Conservation (phyloP, 371 early-diverging fungal genomes). For the Entomophthora muscae region DNA sequence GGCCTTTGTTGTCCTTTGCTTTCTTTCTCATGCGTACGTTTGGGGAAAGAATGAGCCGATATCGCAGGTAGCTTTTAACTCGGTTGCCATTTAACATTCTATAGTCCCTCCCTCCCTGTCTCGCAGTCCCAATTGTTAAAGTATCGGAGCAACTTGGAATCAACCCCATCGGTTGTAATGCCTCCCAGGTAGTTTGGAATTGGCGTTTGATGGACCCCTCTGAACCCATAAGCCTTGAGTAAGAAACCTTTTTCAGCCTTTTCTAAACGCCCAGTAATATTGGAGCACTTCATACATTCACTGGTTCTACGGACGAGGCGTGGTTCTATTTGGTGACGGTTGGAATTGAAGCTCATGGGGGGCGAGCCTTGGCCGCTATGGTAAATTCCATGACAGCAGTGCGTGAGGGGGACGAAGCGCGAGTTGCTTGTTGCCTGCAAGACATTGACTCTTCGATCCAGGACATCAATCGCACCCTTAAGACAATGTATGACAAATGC, state of each 20-base stretch:
- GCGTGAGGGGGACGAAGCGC: constrained; percentile 25
- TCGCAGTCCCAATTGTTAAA: constrained; percentile 74
- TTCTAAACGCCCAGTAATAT: constrained; percentile 38
- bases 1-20: constrained; percentile 68
- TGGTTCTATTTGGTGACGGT: constrained; percentile 92
- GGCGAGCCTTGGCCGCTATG: constrained; percentile 49
- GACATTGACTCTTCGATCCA: constrained; percentile 32
- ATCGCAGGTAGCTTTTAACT: constrained; percentile 38
- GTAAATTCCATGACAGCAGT: constrained; percentile 22
- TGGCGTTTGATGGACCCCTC: constrained; percentile 56
- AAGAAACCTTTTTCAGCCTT: constrained; percentile 6
- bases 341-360: constrained; percentile 78
- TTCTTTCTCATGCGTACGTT: constrained; percentile 80
- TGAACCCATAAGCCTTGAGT: constrained; percentile 53
- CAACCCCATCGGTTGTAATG: constrained; percentile 74
- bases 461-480: constrained; percentile 40
- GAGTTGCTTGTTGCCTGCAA: constrained; percentile 27
- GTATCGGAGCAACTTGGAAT: constrained; percentile 65
- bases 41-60: constrained; percentile 71
- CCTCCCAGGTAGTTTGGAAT: constrained; percentile 81
- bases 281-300: constrained; percentile 60
- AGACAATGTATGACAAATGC: constrained; percentile 81
- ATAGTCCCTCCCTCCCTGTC: constrained; percentile 52
- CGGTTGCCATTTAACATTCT: too few species aligned
- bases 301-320: constrained; percentile 80